phyloP scores from a whole-genome alignment of 2,329 filamentous ascomycete species.

The Paecilomyces variotii region DNA sequence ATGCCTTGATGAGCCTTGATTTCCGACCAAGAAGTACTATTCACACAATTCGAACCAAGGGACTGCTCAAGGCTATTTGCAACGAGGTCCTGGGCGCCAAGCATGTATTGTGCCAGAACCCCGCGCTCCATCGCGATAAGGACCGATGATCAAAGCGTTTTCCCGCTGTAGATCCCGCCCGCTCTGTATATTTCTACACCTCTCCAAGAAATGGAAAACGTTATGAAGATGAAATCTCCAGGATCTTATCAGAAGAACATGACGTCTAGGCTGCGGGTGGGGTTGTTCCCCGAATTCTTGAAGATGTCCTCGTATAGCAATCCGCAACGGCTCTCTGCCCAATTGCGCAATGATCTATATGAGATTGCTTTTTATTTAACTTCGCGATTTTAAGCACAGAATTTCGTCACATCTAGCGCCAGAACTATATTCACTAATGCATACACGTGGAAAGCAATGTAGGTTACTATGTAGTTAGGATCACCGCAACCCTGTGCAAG shows the following conservation, averaged over 20 bases:
- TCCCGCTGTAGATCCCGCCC: not conserved
- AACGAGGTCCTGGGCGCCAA: not conserved
- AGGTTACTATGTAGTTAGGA: not conserved
- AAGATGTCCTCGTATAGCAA: not conserved
- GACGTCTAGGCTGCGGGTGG: not conserved
- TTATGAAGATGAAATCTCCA: not conserved
- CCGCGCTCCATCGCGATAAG: not conserved
- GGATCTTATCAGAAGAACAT: not conserved
- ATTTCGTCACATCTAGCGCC: not conserved
- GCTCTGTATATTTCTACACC: not conserved
- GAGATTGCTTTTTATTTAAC: not conserved
- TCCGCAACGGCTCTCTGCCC: not conserved
- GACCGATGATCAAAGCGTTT: not conserved
- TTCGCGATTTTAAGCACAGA: conserved; percentile 5
- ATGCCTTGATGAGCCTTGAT: not conserved
- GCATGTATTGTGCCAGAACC: not conserved
- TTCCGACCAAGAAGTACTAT: not conserved
- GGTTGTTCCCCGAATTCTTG: not conserved
- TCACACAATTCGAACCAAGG: not conserved
- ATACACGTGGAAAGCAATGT: not conserved
- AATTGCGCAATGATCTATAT: not conserved
- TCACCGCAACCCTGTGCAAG: not conserved
- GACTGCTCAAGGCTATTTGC: not conserved
- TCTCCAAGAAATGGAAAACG: not conserved
- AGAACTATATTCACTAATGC: not conserved